phyloP scores from a whole-genome alignment of 441 rosid genomes.

The Brassica hybrid region DNA sequence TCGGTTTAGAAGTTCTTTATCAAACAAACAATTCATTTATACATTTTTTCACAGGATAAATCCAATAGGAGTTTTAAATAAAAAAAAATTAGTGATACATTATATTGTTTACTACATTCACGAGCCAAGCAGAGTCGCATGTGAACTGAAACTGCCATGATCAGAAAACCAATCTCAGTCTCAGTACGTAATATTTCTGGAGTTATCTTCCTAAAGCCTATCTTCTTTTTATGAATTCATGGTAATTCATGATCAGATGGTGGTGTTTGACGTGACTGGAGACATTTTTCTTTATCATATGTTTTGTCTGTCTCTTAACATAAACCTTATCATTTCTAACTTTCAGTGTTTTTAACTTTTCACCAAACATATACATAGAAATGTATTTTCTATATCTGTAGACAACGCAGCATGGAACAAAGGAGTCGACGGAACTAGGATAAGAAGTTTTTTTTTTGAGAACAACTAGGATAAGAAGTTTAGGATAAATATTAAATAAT shows the following conservation, averaged over 20 bases:
- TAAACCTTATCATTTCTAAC: conserved; percentile 34
- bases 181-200: conserved; percentile 5
- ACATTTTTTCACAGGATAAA: conserved; percentile 22
- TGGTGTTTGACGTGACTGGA: conserved; percentile 37
- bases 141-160: conserved; percentile 39
- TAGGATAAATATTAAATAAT: not conserved
- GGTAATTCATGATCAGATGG: conserved; percentile 19
- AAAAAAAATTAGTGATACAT: conserved; percentile 48
- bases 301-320: conserved; percentile 32
- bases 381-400: not conserved
- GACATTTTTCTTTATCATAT: conserved; percentile 33
- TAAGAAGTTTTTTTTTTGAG: not conserved
- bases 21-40: conserved; percentile 13
- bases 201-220: conserved; percentile 17
- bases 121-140: conserved; percentile 15
- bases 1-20: conserved; percentile 34
- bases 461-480: not conserved
- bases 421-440: not conserved
- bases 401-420: not conserved
- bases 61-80: too few species aligned
- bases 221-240: not conserved
- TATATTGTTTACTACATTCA: conserved; percentile 42
- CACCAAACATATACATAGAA: conserved; percentile 11
- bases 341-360: conserved; percentile 35
- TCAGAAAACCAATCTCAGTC: conserved; percentile 32